Evolutionary conservation across 495 filamentous ascomycete genomes (phyloP), one percentile per base, ranked within the genome.

Genomic region (Antarctomyces pellizariae): DNA sequence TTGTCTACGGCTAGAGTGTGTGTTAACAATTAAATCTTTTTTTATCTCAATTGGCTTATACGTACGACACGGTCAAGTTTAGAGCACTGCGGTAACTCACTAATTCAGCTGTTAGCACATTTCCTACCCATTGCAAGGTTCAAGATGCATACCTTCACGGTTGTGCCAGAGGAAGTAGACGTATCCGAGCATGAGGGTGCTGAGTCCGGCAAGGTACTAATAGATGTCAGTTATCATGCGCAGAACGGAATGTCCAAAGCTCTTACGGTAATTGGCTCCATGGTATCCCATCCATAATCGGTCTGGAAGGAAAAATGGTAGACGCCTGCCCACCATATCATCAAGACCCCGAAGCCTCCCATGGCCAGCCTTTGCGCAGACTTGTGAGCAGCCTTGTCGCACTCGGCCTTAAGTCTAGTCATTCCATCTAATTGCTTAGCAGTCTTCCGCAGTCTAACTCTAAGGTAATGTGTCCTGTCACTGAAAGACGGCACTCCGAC

Each of bases 141-240:
- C n/a, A n/a, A n/a, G n/a, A n/a, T n/a, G n/a, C n/a, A n/a, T n/a
- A n/a, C n/a, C n/a, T 49, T 90, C 80, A 22, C 77, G 67, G 48
- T 83, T 90, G 44, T 89, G 74, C 47, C 83, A 90, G 7, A 95
- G 57, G 41, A 93, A 92, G 74, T 80, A 92, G 35, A 89, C 51
- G 37, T 92, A 95, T 14, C 79, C 80, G 19, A 70, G 67, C 54
- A 95, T 86, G 44, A 90, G 60, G 9, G 74, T 78, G 4, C 67
- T 64, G 34, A 90, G 56, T 7, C 76, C 78, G 7, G 75, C 76
- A 19, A 91, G 62, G 41, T 91, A 90, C 26, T 21, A 34, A 22
- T 2, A 17, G 8, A 2, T 5, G 13, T 5, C 11, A 13, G 5
- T 12, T 15, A 23, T 10, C 13, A 16, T 5, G 16, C 16, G 5